phyloP scores from a whole-genome alignment of 192 early-diverging fungal species.

The Backusella morwellensis region DNA sequence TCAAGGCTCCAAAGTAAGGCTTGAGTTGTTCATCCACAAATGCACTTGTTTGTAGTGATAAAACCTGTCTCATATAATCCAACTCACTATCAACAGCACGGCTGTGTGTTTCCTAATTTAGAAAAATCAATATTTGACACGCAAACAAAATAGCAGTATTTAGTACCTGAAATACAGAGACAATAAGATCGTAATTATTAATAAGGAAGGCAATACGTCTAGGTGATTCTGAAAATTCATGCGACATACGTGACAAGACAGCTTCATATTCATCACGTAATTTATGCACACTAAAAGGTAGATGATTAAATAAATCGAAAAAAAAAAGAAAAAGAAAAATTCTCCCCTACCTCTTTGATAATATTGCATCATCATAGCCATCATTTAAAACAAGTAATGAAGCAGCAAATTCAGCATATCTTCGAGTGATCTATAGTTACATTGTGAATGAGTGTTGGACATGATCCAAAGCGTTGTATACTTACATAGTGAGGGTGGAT shows the following conservation, averaged over 20 bases:
- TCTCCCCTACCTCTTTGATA: slow-evolving; percentile 64
- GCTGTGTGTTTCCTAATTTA: slow-evolving; percentile 47
- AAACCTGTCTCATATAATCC: slow-evolving; percentile 55
- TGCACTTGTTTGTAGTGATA: slow-evolving; percentile 66
- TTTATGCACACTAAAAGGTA: slow-evolving; percentile 53
- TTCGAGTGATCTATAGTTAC: slow-evolving; percentile 64
- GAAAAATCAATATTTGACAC: background rate
- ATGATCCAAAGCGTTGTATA: background rate
- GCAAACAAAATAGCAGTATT: background rate
- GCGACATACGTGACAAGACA: slow-evolving; percentile 72
- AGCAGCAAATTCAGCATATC: slow-evolving; percentile 91
- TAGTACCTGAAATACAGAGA: slow-evolving; percentile 72
- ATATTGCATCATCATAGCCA: slow-evolving; percentile 80
- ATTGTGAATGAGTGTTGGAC: background rate
- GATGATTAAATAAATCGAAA: background rate
- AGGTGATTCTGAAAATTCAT: slow-evolving; percentile 66
- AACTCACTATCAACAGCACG: slow-evolving; percentile 46
- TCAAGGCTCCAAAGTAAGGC: slow-evolving; percentile 76
- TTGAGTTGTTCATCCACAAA: slow-evolving; percentile 91
- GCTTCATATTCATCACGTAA: slow-evolving; percentile 75
- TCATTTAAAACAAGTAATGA: slow-evolving; percentile 90
- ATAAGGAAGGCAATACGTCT: slow-evolving; percentile 81
- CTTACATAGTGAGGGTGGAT: slow-evolving; percentile 81
- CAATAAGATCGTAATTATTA: slow-evolving; percentile 92
- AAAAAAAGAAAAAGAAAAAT: background rate